Evolutionary conservation across 306 rosid genomes (phyloP).

Genomic region (Vachellia collinsii): DNA sequence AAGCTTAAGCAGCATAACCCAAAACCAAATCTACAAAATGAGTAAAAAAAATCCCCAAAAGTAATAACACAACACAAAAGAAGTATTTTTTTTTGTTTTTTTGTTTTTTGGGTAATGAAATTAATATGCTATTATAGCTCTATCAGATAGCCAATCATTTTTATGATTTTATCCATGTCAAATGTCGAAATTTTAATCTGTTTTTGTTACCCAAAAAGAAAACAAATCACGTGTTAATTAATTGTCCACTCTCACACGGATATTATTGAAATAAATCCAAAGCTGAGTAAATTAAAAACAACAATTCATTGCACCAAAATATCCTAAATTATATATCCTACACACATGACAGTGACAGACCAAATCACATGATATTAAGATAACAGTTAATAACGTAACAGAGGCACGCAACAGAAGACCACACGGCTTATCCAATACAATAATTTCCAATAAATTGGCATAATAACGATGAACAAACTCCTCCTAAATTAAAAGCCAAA

Average conservation of each 20-base stretch:
- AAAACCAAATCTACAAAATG: too few relatives aligned
- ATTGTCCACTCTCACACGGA: neutral
- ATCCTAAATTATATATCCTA: neutral
- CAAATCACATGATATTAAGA: neutral
- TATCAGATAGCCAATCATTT: too few relatives aligned
- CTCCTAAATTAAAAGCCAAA: neutral
- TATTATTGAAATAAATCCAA: neutral
- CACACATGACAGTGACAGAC: neutral
- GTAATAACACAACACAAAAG: too few relatives aligned
- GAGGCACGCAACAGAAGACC: neutral
- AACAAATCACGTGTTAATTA: neutral
- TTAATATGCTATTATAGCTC: too few relatives aligned
- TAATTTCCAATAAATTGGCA: neutral
- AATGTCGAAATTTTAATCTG: neutral
- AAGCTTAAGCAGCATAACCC: too few relatives aligned
- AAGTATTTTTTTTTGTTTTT: too few relatives aligned
- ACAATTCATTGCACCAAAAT: neutral
- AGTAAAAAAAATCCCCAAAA: too few relatives aligned
- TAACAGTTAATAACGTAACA: neutral
- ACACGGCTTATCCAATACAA: conserved; percentile 8
- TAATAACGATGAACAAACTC: neutral
- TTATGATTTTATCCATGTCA: neutral
- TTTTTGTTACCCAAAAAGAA: too few relatives aligned
- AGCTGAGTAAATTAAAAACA: neutral
- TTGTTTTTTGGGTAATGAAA: too few relatives aligned